Conservation (phyloP, 495 filamentous ascomycete species). For the Podospora pseudocomata region DNA sequence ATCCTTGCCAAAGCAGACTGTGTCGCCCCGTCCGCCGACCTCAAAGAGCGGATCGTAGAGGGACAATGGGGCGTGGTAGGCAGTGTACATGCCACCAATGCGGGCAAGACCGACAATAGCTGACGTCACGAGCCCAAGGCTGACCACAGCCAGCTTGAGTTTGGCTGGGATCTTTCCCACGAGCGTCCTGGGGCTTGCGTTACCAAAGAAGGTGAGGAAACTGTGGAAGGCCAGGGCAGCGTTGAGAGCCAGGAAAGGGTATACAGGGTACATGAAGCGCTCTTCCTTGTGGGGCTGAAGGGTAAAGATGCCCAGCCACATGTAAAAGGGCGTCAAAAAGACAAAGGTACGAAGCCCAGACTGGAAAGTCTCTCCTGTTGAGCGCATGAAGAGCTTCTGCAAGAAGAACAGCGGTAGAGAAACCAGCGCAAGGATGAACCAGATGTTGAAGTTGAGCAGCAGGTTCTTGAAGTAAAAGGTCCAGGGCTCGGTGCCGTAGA, state of each 20-base stretch:
- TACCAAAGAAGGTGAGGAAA: constrained; percentile 66
- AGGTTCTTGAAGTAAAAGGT: constrained; percentile 93
- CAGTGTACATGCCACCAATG: constrained; percentile 74
- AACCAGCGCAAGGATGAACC: constrained; percentile 79
- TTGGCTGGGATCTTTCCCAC: constrained; percentile 65
- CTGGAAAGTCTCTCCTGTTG: constrained; percentile 37
- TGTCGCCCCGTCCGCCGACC: constrained; percentile 54
- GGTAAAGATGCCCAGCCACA: constrained; percentile 92
- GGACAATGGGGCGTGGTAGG: constrained; percentile 79
- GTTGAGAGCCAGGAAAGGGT: constrained; percentile 88
- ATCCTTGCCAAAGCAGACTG: constrained; percentile 89
- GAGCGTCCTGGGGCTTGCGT: constrained; percentile 58
- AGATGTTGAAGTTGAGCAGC: constrained; percentile 89
- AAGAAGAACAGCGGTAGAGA: constrained; percentile 58
- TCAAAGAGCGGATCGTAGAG: constrained; percentile 59
- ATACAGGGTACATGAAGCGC: constrained; percentile 96
- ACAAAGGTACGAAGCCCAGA: constrained; percentile 65
- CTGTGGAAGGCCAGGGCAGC: constrained; percentile 83
- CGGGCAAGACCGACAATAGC: constrained; percentile 65
- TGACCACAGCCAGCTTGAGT: constrained; percentile 61
- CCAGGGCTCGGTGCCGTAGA: constrained; percentile 97
- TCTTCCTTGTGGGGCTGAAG: constrained; percentile 96
- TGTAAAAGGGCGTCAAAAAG: constrained; percentile 79
- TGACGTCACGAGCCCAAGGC: constrained; percentile 51
- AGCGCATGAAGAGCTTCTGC: constrained; percentile 45